Evolutionary conservation across 148 eudicot species (phyloP), one percentile per base, ranked within the genome.

Genomic region (Nepenthes mirabilis): DNA sequence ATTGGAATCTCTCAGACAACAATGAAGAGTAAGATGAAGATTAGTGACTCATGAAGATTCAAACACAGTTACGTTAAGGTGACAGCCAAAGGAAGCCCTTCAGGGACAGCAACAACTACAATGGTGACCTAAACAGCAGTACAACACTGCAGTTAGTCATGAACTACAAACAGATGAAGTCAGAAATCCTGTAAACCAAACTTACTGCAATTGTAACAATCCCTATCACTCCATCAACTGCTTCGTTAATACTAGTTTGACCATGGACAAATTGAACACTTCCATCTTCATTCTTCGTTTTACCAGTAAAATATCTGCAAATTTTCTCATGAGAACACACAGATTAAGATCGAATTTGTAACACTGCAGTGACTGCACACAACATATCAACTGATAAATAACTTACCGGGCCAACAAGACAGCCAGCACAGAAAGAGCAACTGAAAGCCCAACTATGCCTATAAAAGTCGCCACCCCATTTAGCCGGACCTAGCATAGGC

Each of bases 91-190:
- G 95, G 95, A 49, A 87, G 93, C 67, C 95, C 97, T 81, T 87
- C 97, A 69, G 97, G 95, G 47, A 91, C 95, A 23, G 95, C 97
- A 69, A 91, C 97, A 62, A 91, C 97, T 64, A 91, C 95, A 70
- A 91, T 88, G 49, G 95, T 91, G 63, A 88, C 97, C 97, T 91
- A 66, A 35, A 37, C 23, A 23, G 23, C 23, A 23, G 23, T 23
- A 81, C 9, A 70, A 33, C 55, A 65, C 50, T 43, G 55, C 63
- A 60, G 62, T 65, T 52, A 63, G 70, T 23, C 23, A 23, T 23
- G 23, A 23, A 23, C 23, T 23, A 23, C 23, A 23, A 23, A 23
- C 23, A 23, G 23, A 23, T 4, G 10, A 49, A 34, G 14, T 47
- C 35, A 23, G 23, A 23, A 23, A 23, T 23, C 23, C 23, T 23